Base-by-base conservation (phyloP, 73 alveolate species). In the Paramecium sonneborni region DNA sequence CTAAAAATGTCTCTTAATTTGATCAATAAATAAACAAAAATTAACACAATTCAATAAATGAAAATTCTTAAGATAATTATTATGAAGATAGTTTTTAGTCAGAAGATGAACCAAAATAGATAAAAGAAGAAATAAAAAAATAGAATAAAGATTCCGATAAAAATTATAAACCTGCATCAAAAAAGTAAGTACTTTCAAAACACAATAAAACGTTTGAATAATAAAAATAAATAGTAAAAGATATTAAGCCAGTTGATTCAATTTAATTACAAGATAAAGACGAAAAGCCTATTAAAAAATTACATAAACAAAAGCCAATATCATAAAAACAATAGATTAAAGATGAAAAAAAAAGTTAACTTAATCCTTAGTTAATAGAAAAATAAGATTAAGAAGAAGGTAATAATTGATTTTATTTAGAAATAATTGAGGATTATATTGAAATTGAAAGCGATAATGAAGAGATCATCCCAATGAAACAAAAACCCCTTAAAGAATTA, bases 361-460 rank as follows among this genome's bases (percentile, higher is more conserved):
- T 21, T n/a, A 18, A 52, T 52, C 14, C 15, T 52, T 3, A 52
- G 3, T 2, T 52, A 4, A 21, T 18, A 18, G 68, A 52, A 20
- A n/a, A 52, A 9, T 6, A n/a, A 1, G 18, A 26, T 24, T 43
- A 12, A 62, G 84, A 62, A 5, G 84, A 62, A 62, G 84, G 84
- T 62, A 62, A 32, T 62, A 30, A 48, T 15, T 32, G 7, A 62
- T 62, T 0, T 32, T 62, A 62, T 62, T 62, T 62, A 62, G 84
- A 62, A 62, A 62, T 62, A 26, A 32, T 62, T 62, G 84, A 62
- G 9, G 84, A 62, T 26, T 62, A 23, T 62, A 26, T 30, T 14
- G 84, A 62, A 62, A 26, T 62, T 14, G 84, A 62, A 15, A 62
- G 84, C 18, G 84, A 62, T 32, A 26, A 62, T 62, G 84, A 62